Evolutionary conservation across 1,284 basidiomycete species (phyloP).

Genomic region (Trichosporon sp.): DNA sequence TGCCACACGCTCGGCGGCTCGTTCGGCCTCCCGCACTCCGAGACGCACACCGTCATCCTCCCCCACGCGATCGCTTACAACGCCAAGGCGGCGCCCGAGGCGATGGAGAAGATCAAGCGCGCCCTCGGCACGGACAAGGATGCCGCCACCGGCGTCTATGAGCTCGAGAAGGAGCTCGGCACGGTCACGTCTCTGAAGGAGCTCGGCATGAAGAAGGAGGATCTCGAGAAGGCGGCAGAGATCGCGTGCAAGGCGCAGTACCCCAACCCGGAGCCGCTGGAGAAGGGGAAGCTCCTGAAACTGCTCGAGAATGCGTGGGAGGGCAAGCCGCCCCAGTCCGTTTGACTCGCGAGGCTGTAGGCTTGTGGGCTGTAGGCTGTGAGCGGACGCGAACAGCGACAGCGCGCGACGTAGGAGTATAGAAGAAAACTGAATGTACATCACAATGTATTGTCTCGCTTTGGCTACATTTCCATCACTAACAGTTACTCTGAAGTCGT

Average conservation of each 20-base stretch:
- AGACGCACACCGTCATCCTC: conserved; percentile 61
- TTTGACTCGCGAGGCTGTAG: neutral
- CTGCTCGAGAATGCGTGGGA: conserved; percentile 43
- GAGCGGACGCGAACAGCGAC: neutral
- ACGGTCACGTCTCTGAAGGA: conserved; percentile 57
- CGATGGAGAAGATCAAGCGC: conserved; percentile 55
- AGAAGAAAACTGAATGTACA: conserved; percentile 10
- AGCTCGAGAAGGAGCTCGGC: conserved; percentile 58
- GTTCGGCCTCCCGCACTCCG: conserved; percentile 60
- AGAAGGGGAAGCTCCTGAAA: conserved; percentile 51
- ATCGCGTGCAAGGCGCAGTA: conserved; percentile 58
- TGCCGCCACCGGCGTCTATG: conserved; percentile 57
- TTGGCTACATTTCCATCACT: neutral
- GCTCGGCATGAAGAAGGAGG: conserved; percentile 59
- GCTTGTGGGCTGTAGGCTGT: neutral
- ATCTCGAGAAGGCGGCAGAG: conserved; percentile 59
- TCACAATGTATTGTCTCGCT: neutral
- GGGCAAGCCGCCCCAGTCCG: conserved; percentile 26
- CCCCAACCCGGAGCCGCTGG: conserved; percentile 59
- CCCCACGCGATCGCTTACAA: conserved; percentile 61
- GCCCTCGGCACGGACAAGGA: conserved; percentile 47
- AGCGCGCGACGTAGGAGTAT: no score
- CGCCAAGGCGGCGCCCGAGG: conserved; percentile 52
- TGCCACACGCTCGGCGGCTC: conserved; percentile 59
- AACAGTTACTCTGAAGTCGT: no score